phyloP scores from a whole-genome alignment of 371 early-diverging fungal genomes.

The Apophysomyces trapeziformis region DNA sequence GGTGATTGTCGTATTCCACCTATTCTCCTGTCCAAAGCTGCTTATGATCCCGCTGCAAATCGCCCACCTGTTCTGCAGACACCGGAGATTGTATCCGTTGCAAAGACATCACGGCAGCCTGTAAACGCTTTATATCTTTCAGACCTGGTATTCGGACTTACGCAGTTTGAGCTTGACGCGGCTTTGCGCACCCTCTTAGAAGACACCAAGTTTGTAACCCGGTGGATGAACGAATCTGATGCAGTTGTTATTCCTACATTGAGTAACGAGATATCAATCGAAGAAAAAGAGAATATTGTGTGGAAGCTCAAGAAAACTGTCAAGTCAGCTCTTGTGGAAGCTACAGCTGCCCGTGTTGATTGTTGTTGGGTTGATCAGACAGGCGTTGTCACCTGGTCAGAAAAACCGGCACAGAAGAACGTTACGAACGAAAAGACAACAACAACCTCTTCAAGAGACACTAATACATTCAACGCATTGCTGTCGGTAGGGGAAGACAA shows the following conservation, averaged over 20 bases:
- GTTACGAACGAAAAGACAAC: background rate
- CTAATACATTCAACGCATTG: constrained; percentile 33
- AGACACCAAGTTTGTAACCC: constrained; percentile 45
- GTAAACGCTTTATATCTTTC: constrained; percentile 62
- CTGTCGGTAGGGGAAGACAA: constrained; percentile 27
- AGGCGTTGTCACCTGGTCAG: constrained; percentile 55
- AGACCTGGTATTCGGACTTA: constrained; percentile 60
- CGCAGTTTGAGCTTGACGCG: constrained; percentile 51
- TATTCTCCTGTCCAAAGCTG: constrained; percentile 44
- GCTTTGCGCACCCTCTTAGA: constrained; percentile 45
- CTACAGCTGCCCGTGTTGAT: constrained; percentile 53
- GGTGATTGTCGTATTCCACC: constrained; percentile 42
- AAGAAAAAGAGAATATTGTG: constrained; percentile 54
- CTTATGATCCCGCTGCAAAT: constrained; percentile 38
- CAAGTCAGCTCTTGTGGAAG: constrained; percentile 33
- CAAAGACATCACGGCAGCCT: constrained; percentile 38
- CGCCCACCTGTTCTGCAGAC: constrained; percentile 40
- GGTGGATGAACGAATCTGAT: constrained; percentile 58
- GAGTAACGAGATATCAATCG: constrained; percentile 48
- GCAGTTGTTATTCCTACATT: constrained; percentile 50
- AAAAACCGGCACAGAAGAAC: constrained; percentile 22
- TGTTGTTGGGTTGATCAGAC: constrained; percentile 66
- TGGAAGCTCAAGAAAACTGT: constrained; percentile 51
- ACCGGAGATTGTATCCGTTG: constrained; percentile 1
- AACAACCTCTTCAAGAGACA: background rate